A percentile compares a stretch with the other conserved stretches of the same genome.
Conservation (phyloP, 2,329 filamentous ascomycete genomes). For the Alternaria gaisen region DNA sequence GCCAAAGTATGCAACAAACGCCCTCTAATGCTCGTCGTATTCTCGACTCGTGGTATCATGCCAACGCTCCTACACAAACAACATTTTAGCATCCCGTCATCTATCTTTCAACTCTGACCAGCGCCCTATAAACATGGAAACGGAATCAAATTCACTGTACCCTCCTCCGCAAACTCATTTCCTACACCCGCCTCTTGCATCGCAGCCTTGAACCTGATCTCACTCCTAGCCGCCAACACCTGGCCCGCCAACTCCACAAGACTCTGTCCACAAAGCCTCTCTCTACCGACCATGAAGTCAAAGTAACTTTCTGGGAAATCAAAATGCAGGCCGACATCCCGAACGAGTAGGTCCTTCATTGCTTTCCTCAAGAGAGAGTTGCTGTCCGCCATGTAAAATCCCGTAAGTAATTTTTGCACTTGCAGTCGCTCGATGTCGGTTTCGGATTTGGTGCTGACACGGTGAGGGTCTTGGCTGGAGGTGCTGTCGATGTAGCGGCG, state of each 20-base stretch:
- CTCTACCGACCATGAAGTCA: slow-evolving; percentile 23
- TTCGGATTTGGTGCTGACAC: slow-evolving; percentile 10
- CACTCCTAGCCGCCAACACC: slow-evolving; percentile 40
- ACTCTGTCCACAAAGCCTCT: slow-evolving; percentile 24
- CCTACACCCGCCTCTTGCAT: slow-evolving; percentile 27
- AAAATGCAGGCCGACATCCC: slow-evolving; percentile 32
- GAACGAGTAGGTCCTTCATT: slow-evolving; percentile 22
- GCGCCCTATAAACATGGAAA: not conserved
- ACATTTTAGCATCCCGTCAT: not conserved
- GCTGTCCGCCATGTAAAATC: slow-evolving; percentile 36
- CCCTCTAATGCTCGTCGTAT: slow-evolving; percentile 1
- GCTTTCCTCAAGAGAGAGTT: slow-evolving; percentile 28
- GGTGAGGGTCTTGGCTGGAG: not conserved
- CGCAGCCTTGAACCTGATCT: slow-evolving; percentile 35
- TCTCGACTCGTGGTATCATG: slow-evolving; percentile 1
- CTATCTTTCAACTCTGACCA: not conserved
- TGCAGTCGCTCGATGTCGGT: slow-evolving; percentile 19
- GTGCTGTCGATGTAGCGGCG: slow-evolving; percentile 15
- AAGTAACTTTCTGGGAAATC: slow-evolving; percentile 44
- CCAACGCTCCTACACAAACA: not conserved
- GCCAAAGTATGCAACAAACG: not conserved
- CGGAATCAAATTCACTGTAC: slow-evolving; percentile 11
- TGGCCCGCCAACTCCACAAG: slow-evolving; percentile 41
- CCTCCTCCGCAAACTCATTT: slow-evolving; percentile 10
- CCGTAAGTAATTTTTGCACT: slow-evolving; percentile 30